A percentile compares a stretch with the other conserved stretches of the same genome.
These are phyloP conservation scores for Juglanconis oblonga DNA, from an alignment of 2,329 filamentous ascomycete species.

Conservation along the genomic window DNA sequence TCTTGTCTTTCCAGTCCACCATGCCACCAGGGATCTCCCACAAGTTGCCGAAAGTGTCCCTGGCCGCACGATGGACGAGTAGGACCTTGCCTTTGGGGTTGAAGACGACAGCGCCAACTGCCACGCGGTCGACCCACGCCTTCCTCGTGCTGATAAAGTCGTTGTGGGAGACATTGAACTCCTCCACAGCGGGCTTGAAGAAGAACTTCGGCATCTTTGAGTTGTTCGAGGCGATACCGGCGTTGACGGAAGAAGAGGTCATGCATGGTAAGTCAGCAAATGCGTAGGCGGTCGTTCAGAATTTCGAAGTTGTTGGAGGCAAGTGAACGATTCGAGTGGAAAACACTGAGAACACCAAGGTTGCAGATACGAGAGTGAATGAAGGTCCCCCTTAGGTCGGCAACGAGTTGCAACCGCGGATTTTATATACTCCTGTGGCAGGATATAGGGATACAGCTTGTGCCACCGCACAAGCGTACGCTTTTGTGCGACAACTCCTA, in stretches of 20 bases:
- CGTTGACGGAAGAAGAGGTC: neutral
- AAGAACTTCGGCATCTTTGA: neutral
- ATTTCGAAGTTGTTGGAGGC: too few relatives aligned
- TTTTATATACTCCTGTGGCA: too few relatives aligned
- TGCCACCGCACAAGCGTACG: too few relatives aligned
- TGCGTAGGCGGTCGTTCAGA: too few relatives aligned
- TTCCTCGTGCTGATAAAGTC: neutral
- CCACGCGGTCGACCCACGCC: neutral
- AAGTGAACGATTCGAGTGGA: too few relatives aligned
- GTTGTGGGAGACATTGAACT: neutral
- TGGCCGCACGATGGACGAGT: neutral
- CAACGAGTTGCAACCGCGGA: too few relatives aligned
- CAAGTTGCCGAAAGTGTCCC: neutral
- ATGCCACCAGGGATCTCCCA: neutral
- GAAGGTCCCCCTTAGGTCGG: too few relatives aligned
- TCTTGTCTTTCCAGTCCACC: neutral
- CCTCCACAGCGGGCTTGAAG: neutral
- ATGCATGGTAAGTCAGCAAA: too few relatives aligned
- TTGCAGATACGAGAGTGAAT: too few relatives aligned
- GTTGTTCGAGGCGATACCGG: neutral
- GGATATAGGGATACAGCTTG: too few relatives aligned
- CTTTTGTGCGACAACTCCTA: too few relatives aligned
- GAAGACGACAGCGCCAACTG: neutral
- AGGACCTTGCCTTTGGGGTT: neutral
- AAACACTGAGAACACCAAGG: too few relatives aligned